Evolutionary conservation across 306 rosid species (phyloP).

Genomic region (Vigna hirtella): DNA sequence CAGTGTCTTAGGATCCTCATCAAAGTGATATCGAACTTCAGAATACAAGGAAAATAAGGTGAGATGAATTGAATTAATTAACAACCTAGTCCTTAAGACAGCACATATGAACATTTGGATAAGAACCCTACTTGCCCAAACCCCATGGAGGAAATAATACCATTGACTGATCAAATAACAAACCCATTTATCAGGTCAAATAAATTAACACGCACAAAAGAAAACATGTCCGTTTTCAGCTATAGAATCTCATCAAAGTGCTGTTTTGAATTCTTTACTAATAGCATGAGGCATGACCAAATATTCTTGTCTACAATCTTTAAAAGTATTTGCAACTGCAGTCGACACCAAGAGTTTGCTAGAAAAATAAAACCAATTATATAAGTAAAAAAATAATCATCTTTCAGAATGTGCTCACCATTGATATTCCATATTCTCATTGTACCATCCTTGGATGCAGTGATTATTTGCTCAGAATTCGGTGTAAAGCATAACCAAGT

Average conservation of each 20-base stretch:
- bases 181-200: background rate
- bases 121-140: slow-evolving; percentile 26
- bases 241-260: slow-evolving; percentile 17
- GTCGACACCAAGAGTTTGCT: background rate
- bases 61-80: slow-evolving; percentile 33
- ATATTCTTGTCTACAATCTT: slow-evolving; percentile 9
- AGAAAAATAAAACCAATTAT: slow-evolving; percentile 24
- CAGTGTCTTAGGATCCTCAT: slow-evolving; percentile 94
- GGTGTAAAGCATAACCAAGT: slow-evolving; percentile 96
- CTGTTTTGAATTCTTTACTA: slow-evolving; percentile 9
- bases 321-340: slow-evolving; percentile 13
- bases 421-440: slow-evolving; percentile 97
- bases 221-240: slow-evolving; percentile 19
- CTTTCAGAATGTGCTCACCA: slow-evolving; percentile 56
- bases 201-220: slow-evolving; percentile 12
- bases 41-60: slow-evolving; percentile 39
- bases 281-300: background rate
- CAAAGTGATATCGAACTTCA: slow-evolving; percentile 93
- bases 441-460: slow-evolving; percentile 94
- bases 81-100: slow-evolving; percentile 15
- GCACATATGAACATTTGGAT: slow-evolving; percentile 2
- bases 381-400: slow-evolving; percentile 31
- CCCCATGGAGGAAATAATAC: slow-evolving; percentile 1
- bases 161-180: slow-evolving; percentile 30
- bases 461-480: slow-evolving; percentile 88